Evolutionary conservation across 352 stramenopile genomes (phyloP).

Genomic region (Phytophthora capsici): DNA sequence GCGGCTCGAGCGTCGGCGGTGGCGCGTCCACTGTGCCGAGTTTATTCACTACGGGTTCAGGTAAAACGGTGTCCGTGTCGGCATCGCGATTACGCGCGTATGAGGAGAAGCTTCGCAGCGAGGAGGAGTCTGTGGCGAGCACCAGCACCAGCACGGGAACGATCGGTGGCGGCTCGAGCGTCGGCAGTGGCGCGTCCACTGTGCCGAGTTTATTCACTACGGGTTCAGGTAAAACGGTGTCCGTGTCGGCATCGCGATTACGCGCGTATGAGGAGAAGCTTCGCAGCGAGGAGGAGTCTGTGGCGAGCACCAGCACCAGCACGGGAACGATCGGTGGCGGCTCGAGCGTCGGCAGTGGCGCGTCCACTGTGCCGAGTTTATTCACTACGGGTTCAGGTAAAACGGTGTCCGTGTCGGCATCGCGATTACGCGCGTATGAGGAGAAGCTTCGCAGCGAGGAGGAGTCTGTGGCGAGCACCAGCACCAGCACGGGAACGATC

Average conservation of each 20-base stretch:
- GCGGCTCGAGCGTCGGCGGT: too few relatives aligned
- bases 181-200: neutral
- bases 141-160: neutral
- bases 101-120: conserved; percentile 13
- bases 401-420: conserved; percentile 33
- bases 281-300: conserved; percentile 15
- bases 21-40: conserved; percentile 6
- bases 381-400: conserved; percentile 45
- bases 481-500: neutral
- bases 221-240: conserved; percentile 34
- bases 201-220: conserved; percentile 43
- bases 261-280: conserved; percentile 33
- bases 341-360: neutral
- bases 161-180: neutral
- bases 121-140: conserved; percentile 5
- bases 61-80: too few relatives aligned
- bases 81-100: conserved; percentile 8
- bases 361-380: conserved; percentile 20
- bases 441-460: conserved; percentile 21
- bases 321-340: neutral
- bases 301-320: neutral
- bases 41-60: conserved; percentile 1
- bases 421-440: conserved; percentile 35
- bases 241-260: conserved; percentile 39
- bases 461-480: neutral